Evolutionary conservation across 2,329 filamentous ascomycete genomes (phyloP).

Genomic region (Epichloe typhina): DNA sequence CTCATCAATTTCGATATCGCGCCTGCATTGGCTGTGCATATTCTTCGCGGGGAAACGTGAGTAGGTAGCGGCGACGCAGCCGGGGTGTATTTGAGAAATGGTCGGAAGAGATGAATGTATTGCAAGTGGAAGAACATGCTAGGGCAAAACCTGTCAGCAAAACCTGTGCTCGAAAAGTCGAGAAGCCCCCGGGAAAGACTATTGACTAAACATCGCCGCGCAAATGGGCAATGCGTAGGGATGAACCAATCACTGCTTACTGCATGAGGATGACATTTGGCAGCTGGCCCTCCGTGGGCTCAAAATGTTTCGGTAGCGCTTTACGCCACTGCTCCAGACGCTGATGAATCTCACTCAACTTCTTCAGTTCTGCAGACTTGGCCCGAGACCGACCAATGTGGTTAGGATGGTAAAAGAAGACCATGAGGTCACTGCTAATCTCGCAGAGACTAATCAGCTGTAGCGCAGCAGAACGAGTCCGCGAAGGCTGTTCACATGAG

Average conservation of each 20-base stretch:
- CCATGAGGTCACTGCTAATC: conserved; percentile 81
- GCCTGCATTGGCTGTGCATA: conserved; percentile 80
- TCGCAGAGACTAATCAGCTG: conserved; percentile 78
- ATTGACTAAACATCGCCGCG: too few species aligned
- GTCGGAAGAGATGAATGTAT: conserved; percentile 89
- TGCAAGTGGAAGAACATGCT: conserved; percentile 98
- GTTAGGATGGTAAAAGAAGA: conserved; percentile 74
- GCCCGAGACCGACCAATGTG: conserved; percentile 50
- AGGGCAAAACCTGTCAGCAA: conserved; percentile 11
- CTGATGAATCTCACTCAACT: conserved; percentile 80
- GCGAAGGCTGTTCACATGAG: conserved; percentile 61
- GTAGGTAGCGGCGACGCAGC: conserved; percentile 68
- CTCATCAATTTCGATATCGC: conserved; percentile 90
- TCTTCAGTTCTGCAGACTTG: conserved; percentile 79
- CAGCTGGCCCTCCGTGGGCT: conserved; percentile 77
- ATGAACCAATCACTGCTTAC: conserved; percentile 42
- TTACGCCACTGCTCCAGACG: conserved; percentile 82
- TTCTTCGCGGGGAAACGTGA: conserved; percentile 79
- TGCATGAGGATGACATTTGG: conserved; percentile 71
- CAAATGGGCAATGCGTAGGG: too few species aligned
- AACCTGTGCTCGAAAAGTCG: background rate
- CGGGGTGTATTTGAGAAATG: conserved; percentile 83
- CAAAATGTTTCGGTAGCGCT: conserved; percentile 71
- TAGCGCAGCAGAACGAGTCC: conserved; percentile 68
- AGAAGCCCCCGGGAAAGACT: background rate